phyloP scores from a whole-genome alignment of 768 basidiomycete species.

The Saitozyma sp. region DNA sequence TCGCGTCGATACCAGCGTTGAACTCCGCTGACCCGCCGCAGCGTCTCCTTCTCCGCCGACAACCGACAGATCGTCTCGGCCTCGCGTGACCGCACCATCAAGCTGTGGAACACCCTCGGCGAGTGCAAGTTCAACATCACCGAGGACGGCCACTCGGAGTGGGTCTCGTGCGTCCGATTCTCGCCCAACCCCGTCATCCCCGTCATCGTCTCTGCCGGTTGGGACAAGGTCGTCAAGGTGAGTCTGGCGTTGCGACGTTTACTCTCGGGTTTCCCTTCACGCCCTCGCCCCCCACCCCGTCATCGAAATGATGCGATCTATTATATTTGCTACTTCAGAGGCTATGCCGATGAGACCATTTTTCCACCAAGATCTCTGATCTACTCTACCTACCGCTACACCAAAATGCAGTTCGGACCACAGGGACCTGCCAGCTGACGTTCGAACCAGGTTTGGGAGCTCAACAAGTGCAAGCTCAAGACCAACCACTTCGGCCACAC shows the following conservation, averaged over 20 bases:
- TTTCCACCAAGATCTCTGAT: slow-evolving; percentile 83
- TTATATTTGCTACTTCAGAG: slow-evolving; percentile 92
- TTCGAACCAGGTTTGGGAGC: slow-evolving; percentile 86
- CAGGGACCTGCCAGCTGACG: background rate
- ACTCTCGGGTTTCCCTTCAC: slow-evolving; percentile 12
- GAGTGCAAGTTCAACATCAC: slow-evolving; percentile 99
- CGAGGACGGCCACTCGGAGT: slow-evolving; percentile 97
- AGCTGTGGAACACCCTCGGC: slow-evolving; percentile 99
- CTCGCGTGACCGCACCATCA: slow-evolving; percentile 94
- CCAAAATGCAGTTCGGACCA: too few species aligned
- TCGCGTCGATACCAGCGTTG: too few species aligned
- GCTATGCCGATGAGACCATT: slow-evolving; percentile 71
- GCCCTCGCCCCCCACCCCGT: slow-evolving; percentile 1
- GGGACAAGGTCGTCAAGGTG: slow-evolving; percentile 99
- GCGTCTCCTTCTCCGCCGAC: slow-evolving; percentile 97
- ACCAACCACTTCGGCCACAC: slow-evolving; percentile 99
- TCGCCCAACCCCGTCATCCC: slow-evolving; percentile 96
- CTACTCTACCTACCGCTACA: slow-evolving; percentile 16
- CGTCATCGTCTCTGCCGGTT: slow-evolving; percentile 97
- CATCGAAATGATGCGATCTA: slow-evolving; percentile 57
- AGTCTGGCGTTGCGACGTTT: slow-evolving; percentile 39
- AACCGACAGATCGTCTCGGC: slow-evolving; percentile 99
- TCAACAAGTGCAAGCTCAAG: slow-evolving; percentile 99
- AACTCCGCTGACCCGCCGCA: slow-evolving; percentile 6
- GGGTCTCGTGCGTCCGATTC: slow-evolving; percentile 99